A percentile compares a stretch with the other conserved stretches of the same genome.
These are phyloP conservation scores for Citrullus amarus DNA, from an alignment of 306 rosid genomes.

Conservation along the genomic window DNA sequence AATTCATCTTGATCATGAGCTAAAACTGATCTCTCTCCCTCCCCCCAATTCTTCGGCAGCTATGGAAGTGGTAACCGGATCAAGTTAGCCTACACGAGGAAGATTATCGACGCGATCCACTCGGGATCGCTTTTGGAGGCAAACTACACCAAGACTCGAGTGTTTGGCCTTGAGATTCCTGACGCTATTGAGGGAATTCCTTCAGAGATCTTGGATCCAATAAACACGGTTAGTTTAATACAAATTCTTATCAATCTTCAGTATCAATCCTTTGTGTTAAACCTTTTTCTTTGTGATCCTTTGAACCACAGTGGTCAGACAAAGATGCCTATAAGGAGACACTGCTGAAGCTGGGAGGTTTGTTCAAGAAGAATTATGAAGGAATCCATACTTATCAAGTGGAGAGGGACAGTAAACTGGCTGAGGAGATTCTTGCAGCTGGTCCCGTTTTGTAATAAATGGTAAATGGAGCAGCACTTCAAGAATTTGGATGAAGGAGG, in stretches of 20 bases:
- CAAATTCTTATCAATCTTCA: not conserved
- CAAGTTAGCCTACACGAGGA: conserved; percentile 67
- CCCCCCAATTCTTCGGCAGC: conserved; percentile 19
- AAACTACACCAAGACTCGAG: conserved; percentile 40
- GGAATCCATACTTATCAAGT: conserved; percentile 41
- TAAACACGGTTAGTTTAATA: conserved; percentile 53
- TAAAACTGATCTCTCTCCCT: not conserved
- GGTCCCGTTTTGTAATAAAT: conserved; percentile 50
- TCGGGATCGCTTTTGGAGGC: conserved; percentile 53
- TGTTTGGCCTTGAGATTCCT: conserved; percentile 84
- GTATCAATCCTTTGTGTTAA: not conserved
- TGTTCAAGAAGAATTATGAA: conserved; percentile 65
- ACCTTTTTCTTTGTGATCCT: not conserved
- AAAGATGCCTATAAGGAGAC: conserved; percentile 39
- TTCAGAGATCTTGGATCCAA: conserved; percentile 58
- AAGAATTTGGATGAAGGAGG: not conserved
- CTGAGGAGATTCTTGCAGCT: conserved; percentile 66
- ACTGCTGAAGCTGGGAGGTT: conserved; percentile 44
- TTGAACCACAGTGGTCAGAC: conserved; percentile 59
- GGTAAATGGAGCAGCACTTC: too few relatives aligned
- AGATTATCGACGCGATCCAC: conserved; percentile 81
- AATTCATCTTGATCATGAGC: not conserved
- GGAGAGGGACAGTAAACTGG: conserved; percentile 40
- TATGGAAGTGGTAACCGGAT: conserved; percentile 66
- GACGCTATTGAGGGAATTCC: conserved; percentile 68